Conservation (phyloP, 306 rosid species). For the Rosa multiflora region DNA sequence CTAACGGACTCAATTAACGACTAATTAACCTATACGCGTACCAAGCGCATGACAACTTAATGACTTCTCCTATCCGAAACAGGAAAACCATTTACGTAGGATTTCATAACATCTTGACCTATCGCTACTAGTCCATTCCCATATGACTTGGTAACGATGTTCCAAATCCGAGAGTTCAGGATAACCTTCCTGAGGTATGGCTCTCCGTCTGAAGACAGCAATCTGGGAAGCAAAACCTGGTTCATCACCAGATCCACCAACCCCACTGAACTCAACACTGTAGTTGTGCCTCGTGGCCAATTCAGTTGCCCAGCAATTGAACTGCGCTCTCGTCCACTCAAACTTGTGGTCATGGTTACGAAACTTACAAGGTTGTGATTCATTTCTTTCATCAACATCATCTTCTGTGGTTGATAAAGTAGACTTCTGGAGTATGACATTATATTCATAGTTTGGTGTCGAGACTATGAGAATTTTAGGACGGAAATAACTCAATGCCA, state of each 20-base stretch:
- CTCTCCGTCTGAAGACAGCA: conserved; percentile 71
- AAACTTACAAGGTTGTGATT: conserved; percentile 60
- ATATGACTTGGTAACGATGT: conserved; percentile 39
- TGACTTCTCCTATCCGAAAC: too few species aligned
- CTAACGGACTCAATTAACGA: too few species aligned
- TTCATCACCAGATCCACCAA: conserved; percentile 83
- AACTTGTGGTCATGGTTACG: conserved; percentile 96
- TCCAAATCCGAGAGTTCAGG: conserved; percentile 29
- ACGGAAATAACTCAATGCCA: conserved; percentile 58
- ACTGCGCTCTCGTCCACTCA: conserved; percentile 95
- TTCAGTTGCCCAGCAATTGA: conserved; percentile 73
- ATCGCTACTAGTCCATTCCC: conserved; percentile 65
- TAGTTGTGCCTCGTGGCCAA: conserved; percentile 71
- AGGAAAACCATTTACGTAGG: too few species aligned
- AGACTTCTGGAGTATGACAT: conserved; percentile 73
- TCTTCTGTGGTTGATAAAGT: conserved; percentile 56
- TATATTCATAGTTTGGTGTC: conserved; percentile 91
- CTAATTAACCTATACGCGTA: too few species aligned
- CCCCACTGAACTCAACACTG: conserved; percentile 79
- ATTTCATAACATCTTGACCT: not conserved
- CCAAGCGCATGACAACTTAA: too few species aligned
- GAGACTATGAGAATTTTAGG: conserved; percentile 90
- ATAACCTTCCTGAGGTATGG: conserved; percentile 21
- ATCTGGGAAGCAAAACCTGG: conserved; percentile 99
- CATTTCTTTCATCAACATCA: conserved; percentile 64